Conservation (phyloP, 2,329 filamentous ascomycete species). For the Calonectria multiphialidica region DNA sequence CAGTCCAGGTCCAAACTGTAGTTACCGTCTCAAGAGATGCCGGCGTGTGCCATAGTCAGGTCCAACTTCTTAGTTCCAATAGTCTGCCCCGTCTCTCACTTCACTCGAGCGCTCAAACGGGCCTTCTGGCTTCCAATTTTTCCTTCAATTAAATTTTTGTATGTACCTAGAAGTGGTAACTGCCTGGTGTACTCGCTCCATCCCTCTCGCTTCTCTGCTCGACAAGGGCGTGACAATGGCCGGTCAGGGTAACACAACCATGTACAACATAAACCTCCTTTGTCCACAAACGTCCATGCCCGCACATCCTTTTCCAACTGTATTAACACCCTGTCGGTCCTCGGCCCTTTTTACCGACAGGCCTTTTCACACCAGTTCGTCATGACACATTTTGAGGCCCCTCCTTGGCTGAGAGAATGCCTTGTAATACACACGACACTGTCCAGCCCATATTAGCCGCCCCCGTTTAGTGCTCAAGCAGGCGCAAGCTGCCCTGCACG, state of each 20-base stretch:
- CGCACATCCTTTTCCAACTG: conserved; percentile 4
- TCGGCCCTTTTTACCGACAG: background rate
- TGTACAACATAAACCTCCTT: conserved; percentile 2
- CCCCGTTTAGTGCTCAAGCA: conserved; percentile 71
- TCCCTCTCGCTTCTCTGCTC: background rate
- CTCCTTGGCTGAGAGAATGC: background rate
- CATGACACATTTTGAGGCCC: conserved; percentile 20
- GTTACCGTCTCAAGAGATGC: background rate
- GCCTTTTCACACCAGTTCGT: background rate
- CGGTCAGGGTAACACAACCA: conserved; percentile 5
- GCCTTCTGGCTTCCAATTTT: background rate
- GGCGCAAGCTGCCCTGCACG: conserved; percentile 92
- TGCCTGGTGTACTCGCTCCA: conserved; percentile 6
- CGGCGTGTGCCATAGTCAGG: conserved; percentile 2
- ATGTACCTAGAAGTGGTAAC: conserved; percentile 14
- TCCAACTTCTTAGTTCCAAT: background rate
- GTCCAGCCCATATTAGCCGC: background rate
- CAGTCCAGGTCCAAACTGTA: background rate
- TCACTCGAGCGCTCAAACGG: background rate
- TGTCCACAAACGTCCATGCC: background rate
- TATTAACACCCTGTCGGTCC: conserved; percentile 16
- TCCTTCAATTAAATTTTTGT: conserved; percentile 21
- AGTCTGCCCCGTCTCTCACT: background rate
- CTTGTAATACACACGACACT: background rate
- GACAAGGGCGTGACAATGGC: conserved; percentile 7